phyloP scores from a whole-genome alignment of 176 grass and related monocot species.

The Raddia guianensis region DNA sequence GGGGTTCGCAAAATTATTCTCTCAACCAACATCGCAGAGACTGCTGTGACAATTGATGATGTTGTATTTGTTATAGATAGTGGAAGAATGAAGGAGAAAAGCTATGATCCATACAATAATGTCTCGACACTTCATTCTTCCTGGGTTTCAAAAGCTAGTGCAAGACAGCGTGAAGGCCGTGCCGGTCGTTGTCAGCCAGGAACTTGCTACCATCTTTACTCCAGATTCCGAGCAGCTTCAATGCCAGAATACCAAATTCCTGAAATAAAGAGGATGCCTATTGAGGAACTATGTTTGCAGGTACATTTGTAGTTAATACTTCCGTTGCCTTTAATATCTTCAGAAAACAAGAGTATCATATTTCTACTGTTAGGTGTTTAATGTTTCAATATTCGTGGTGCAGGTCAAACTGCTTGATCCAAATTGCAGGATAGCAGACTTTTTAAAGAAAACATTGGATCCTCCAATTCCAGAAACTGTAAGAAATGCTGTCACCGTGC shows the following conservation, averaged over 20 bases:
- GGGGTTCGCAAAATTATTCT: constrained; percentile 96
- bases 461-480: constrained; percentile 79
- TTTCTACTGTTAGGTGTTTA: constrained; percentile 28
- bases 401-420: constrained; percentile 93
- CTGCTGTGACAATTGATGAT: constrained; percentile 96
- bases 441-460: constrained; percentile 90
- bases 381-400: constrained; percentile 37
- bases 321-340: constrained; percentile 17
- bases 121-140: constrained; percentile 95
- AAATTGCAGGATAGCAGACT: constrained; percentile 66
- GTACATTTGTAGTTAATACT: constrained; percentile 48
- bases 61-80: constrained; percentile 92
- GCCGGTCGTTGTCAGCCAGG: constrained; percentile 93
- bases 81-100: constrained; percentile 99
- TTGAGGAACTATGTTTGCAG: constrained; percentile 97
- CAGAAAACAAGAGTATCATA: constrained; percentile 16
- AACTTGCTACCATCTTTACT: constrained; percentile 93
- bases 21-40: constrained; percentile 98
- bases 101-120: constrained; percentile 97
- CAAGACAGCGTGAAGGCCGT: constrained; percentile 88
- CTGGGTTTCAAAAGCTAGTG: constrained; percentile 93
- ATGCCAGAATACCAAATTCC: constrained; percentile 81
- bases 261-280: constrained; percentile 97
- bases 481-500: constrained; percentile 73
- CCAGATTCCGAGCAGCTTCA: constrained; percentile 76